phyloP scores from a whole-genome alignment of 1,284 basidiomycete genomes.

The Microbotryum intermedium region DNA sequence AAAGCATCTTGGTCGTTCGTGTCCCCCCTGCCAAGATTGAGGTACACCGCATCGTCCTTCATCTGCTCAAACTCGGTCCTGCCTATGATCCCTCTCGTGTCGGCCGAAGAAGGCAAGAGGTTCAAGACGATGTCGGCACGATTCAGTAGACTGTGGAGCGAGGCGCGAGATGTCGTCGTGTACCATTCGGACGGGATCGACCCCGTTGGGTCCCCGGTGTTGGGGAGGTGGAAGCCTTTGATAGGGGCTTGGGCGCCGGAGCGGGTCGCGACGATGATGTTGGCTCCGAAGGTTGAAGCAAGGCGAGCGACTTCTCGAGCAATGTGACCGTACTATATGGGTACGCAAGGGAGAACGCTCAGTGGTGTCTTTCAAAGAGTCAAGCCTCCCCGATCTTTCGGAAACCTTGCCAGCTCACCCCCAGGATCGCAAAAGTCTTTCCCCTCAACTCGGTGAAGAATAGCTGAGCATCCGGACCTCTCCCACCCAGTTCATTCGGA shows the following conservation, averaged over 20 bases:
- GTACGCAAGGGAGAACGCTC: too few relatives aligned
- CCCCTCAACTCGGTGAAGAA: too few relatives aligned
- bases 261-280: constrained; percentile 14
- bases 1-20: constrained; percentile 33
- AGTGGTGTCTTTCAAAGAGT: too few relatives aligned
- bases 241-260: constrained; percentile 10
- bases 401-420: too few relatives aligned
- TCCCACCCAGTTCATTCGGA: constrained; percentile 10
- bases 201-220: constrained; percentile 33
- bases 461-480: too few relatives aligned
- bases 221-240: constrained; percentile 26
- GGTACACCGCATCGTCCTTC: constrained; percentile 19
- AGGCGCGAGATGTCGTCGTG: background rate
- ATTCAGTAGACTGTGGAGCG: constrained; percentile 15
- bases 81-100: constrained; percentile 6
- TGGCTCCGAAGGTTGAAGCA: constrained; percentile 6
- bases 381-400: background rate
- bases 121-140: constrained; percentile 30
- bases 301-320: constrained; percentile 20
- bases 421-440: too few relatives aligned
- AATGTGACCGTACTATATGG: constrained; percentile 13
- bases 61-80: constrained; percentile 13
- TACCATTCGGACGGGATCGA: constrained; percentile 10
- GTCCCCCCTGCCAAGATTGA: constrained; percentile 36
- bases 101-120: constrained; percentile 18